phyloP scores from a whole-genome alignment of 345 rosid species.

The Populus deltoides region DNA sequence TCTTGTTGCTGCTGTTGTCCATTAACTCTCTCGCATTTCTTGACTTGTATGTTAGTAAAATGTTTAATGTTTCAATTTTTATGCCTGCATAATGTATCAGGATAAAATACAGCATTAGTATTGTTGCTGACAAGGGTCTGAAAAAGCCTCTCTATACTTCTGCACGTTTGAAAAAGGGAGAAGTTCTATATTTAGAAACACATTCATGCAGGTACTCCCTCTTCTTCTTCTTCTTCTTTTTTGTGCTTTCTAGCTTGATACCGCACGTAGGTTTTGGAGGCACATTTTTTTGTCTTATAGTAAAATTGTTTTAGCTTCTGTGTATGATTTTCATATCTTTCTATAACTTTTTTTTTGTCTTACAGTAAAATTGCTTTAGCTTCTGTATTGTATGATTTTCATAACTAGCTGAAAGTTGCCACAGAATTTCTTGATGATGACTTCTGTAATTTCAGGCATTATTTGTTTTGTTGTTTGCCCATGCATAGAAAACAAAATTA shows the following conservation, averaged over 20 bases:
- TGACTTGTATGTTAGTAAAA: not conserved
- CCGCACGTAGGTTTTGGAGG: not conserved
- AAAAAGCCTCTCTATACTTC: conserved; percentile 92
- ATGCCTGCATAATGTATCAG: conserved; percentile 36
- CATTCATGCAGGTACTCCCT: conserved; percentile 83
- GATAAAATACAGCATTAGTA: conserved; percentile 94
- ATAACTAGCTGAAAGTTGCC: no score
- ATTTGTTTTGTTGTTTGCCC: no score
- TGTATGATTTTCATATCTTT: no score
- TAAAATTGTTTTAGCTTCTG: no score
- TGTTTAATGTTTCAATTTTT: not conserved
- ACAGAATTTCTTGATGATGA: no score
- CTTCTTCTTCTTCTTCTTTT: not conserved
- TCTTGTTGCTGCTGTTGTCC: conserved; percentile 1
- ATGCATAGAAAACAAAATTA: no score
- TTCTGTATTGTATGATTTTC: not conserved
- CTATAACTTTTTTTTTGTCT: not conserved
- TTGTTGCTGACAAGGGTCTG: conserved; percentile 96
- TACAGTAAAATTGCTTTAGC: no score
- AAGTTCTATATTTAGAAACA: conserved; percentile 88
- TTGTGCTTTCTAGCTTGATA: not conserved
- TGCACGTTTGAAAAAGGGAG: conserved; percentile 97
- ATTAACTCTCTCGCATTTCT: not conserved
- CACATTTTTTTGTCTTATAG: not conserved
- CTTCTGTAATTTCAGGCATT: no score